Evolutionary conservation across 306 rosid species (phyloP).

Genomic region (Fragaria ananassa): DNA sequence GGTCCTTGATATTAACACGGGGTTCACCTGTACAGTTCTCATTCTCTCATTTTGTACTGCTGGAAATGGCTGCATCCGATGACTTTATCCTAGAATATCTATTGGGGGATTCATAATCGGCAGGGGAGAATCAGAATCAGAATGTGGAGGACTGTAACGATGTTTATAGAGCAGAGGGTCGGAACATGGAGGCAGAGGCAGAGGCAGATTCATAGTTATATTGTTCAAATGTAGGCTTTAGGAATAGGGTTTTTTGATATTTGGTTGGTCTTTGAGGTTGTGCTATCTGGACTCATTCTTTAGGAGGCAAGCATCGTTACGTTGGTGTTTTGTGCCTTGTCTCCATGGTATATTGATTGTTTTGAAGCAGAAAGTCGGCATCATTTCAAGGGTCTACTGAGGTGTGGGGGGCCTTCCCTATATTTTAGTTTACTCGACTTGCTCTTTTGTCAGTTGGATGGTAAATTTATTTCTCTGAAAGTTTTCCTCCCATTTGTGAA

Average conservation of each 20-base stretch:
- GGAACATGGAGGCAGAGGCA: conserved; percentile 41
- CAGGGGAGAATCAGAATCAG: conserved; percentile 31
- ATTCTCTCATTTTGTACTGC: conserved; percentile 35
- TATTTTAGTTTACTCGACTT: conserved; percentile 35
- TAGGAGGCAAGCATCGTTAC: conserved; percentile 57
- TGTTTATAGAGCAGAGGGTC: conserved; percentile 30
- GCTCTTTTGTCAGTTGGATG: conserved; percentile 38
- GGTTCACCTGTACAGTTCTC: conserved; percentile 41
- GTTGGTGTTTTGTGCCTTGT: conserved; percentile 36
- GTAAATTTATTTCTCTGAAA: conserved; percentile 38
- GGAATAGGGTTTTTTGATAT: conserved; percentile 52
- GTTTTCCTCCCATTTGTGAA: conserved; percentile 47
- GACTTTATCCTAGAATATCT: conserved; percentile 27
- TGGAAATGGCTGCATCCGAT: conserved; percentile 29
- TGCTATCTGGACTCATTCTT: conserved; percentile 59
- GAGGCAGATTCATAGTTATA: conserved; percentile 41
- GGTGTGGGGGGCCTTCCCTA: conserved; percentile 39
- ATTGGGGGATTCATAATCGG: conserved; percentile 29
- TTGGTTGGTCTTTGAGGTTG: conserved; percentile 47
- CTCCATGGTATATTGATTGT: conserved; percentile 68
- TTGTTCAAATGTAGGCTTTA: conserved; percentile 50
- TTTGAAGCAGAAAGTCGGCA: conserved; percentile 38
- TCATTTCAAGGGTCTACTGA: conserved; percentile 40
- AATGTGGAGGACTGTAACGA: conserved; percentile 26
- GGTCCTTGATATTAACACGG: conserved; percentile 28